Base-by-base conservation (phyloP, 2,329 filamentous ascomycete species). In the Diaporthe nobilis region DNA sequence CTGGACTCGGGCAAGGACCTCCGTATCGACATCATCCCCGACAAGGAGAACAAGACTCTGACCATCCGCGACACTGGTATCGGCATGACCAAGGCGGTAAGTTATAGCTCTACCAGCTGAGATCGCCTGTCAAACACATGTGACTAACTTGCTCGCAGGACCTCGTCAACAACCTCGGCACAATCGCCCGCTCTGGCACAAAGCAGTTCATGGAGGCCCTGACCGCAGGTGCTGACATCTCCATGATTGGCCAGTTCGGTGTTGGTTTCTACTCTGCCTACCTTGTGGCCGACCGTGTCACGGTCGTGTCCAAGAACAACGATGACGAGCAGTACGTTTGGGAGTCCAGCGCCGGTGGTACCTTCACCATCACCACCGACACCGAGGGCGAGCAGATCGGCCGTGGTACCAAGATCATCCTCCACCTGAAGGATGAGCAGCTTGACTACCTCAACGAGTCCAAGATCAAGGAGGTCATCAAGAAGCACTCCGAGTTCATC, bases 401-500 rank as follows among this genome's bases (percentile, higher is more conserved):
- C 85, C 96, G 97, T 83, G 97, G 97, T 86, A 97, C 95, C 87
- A 96, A 98, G 93, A 97, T 99, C 86, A 93, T 98, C 87, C 95
- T 99, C 78, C 95, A 98, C 91, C 91, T 99, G 84, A 99, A 99
- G 94, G 97, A 99, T 82, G 97, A 99, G 92, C 97, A 99, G 92
- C 91, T 90, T 80, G 97, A 98, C 87, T 99, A 98, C 93, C 91
- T 98, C 81, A 97, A 98, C 88, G 97, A 99, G 94, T 91, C 91
- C 91, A 97, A 96, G 92, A 94, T 99, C 91, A 99, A 99, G 94
- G 97, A 99, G 92, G 96, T 99, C 80, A 96, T 99, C 91, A 98
- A 98, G 95, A 99, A 99, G 95, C 97, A 99, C 94, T 98, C 97
- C 85, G 97, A 99, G 91, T 99, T 99, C 92, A 99, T 99, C 91